Evolutionary conservation across 2,329 filamentous ascomycete species (phyloP).

Genomic region (Aureobasidium subglaciale): DNA sequence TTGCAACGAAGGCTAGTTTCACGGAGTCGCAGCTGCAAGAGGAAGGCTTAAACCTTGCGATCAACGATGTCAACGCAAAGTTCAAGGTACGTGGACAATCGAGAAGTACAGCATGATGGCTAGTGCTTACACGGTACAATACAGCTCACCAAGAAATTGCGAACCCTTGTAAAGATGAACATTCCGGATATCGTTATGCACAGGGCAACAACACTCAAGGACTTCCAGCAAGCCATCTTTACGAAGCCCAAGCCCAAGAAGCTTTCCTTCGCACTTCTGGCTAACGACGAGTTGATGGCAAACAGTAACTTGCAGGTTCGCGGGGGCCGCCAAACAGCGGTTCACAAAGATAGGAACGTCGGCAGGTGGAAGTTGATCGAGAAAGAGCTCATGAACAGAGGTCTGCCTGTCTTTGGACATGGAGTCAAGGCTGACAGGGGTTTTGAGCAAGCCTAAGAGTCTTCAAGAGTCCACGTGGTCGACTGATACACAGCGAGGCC

Average conservation of each 20-base stretch:
- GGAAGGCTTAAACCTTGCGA: slow-evolving; percentile 39
- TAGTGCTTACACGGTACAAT: slow-evolving; percentile 17
- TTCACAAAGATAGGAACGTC: slow-evolving; percentile 63
- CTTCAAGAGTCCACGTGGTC: not conserved
- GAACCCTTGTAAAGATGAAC: slow-evolving; percentile 71
- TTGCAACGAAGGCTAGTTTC: not conserved
- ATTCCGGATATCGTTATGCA: slow-evolving; percentile 63
- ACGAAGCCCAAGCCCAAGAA: slow-evolving; percentile 41
- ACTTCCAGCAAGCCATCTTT: slow-evolving; percentile 32
- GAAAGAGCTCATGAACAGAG: slow-evolving; percentile 57
- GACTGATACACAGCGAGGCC: not conserved
- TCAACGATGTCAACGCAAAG: slow-evolving; percentile 55
- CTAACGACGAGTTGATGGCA: slow-evolving; percentile 39
- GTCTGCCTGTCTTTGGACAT: slow-evolving; percentile 50
- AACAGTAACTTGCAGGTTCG: slow-evolving; percentile 67
- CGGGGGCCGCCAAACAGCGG: slow-evolving; percentile 56
- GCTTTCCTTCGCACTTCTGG: slow-evolving; percentile 54
- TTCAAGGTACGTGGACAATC: slow-evolving; percentile 55
- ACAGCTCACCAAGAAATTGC: slow-evolving; percentile 72
- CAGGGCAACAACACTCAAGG: slow-evolving; percentile 29
- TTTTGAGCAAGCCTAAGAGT: not conserved
- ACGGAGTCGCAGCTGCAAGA: not conserved
- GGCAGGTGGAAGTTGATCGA: slow-evolving; percentile 77
- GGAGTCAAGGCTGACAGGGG: slow-evolving; percentile 5
- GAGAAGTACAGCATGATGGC: too few relatives aligned